Conservation (phyloP, 2,329 filamentous ascomycete genomes). For the Colletotrichum siamense region DNA sequence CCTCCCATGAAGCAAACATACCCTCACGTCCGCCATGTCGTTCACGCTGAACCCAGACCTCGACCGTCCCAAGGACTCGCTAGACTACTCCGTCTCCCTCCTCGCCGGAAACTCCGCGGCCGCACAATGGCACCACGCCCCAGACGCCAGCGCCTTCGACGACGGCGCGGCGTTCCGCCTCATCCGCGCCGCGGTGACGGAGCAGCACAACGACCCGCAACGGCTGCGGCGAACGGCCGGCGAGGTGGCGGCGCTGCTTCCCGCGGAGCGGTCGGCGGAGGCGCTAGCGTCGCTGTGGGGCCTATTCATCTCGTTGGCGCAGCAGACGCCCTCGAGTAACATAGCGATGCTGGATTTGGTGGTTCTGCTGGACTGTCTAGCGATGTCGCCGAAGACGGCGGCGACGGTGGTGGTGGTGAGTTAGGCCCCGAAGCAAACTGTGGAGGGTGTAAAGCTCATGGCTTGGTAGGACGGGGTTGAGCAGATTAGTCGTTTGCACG, state of each 20-base stretch:
- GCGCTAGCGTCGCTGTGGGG: slow-evolving; percentile 11
- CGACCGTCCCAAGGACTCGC: not conserved
- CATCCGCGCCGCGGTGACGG: not conserved
- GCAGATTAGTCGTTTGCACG: slow-evolving; percentile 8
- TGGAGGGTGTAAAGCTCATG: not conserved
- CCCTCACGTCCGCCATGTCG: not conserved
- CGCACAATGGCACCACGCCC: not conserved
- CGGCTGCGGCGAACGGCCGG: not conserved
- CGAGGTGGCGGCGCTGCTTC: not conserved
- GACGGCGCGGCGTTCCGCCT: not conserved
- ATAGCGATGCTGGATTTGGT: slow-evolving; percentile 18
- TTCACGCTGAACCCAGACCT: not conserved
- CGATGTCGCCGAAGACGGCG: slow-evolving; percentile 17
- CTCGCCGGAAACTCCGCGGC: not conserved
- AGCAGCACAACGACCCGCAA: not conserved
- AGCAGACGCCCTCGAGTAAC: slow-evolving; percentile 18
- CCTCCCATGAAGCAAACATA: too few species aligned
- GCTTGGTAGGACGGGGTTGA: slow-evolving; percentile 5
- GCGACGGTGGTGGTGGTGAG: not conserved
- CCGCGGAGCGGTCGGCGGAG: not conserved
- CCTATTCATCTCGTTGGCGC: slow-evolving; percentile 19
- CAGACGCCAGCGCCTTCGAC: not conserved
- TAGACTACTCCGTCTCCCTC: not conserved
- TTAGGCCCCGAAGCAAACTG: not conserved
- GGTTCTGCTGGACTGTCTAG: slow-evolving; percentile 1